Evolutionary conservation across 371 early-diverging fungal genomes (phyloP), one percentile per base, ranked within the genome.

Genomic region (Mortierella sp.): DNA sequence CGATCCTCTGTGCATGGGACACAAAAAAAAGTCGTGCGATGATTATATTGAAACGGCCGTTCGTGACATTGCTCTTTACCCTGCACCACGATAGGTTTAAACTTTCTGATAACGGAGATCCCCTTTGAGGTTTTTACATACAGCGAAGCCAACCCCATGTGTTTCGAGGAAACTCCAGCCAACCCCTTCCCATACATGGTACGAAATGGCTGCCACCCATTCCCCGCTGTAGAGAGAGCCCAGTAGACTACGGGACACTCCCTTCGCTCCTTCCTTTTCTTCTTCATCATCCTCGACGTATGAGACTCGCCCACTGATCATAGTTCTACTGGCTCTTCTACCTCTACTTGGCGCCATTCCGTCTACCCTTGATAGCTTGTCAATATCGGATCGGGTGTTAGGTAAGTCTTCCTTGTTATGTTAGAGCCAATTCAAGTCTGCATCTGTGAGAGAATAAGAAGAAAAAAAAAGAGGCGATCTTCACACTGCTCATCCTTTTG

Each of bases 61-160:
- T 6, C 23, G 51, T 52, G 3, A 47, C 50, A 11, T 58, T 61
- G 60, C 45, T 25, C 55, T 26, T 23, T 29, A 47, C n/a, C 28
- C 47, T 50, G 11, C 51, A 15, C 65, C 29, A 46, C 47, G 47
- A 15, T 46, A 87, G 95, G 96, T 43, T 84, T 97, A 26, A 96
- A 95, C 84, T 98, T 97, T 81, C 87, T 97, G 44, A 94, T 97
- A 45, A 90, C 93, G 28, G 93, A 97, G 74, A 94, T 98, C 64
- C 93, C 97, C 0, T 92, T 95, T 79, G 98, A 98, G 84, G 97
- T 95, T n/a, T 98, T 97, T 75, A 95, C 95, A 11, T 98, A 96
- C 75, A 86, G 85, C 61, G 91, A 91, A 59, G 77, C 81, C 19
- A 89, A 93, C 67, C 92, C 95, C 12, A 94, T 96, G 88, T 84